Evolutionary conservation across 345 rosid species (phyloP), one percentile per base, ranked within the genome.

Genomic region (Mangifera indica): DNA sequence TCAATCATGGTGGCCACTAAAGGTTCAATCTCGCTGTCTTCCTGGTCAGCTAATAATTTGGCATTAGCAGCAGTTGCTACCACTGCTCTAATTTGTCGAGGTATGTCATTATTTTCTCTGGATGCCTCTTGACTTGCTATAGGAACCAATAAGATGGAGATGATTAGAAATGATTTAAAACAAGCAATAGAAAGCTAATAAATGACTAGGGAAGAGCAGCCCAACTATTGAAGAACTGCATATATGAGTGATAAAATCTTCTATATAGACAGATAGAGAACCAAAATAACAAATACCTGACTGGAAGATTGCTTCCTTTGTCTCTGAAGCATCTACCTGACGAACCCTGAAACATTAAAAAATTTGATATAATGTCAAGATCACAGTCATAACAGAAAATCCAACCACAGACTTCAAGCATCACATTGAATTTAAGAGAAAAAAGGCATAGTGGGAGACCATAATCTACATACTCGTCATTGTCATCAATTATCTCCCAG

Each of bases 11-110:
- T 83, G 20, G 93, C 88, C 65, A 81, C 83, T 75, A 91, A 74
- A 51, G 79, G 83, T 72, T 89, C 90, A 75, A 86, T 88, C 76
- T 92, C 96, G 73, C 79, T 79, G 53, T 87, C 96, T 85, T 95
- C 99, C 76, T 90, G 90, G 72, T 80, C 91, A n/a, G 89, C 99
- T 88, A 92, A 80, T 66, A 85, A 48, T 79, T 91, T 95, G 14
- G 93, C 96, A 61, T 77, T 87, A 78, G 96, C 91, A 72, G 96
- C 93, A 53, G 87, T 86, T 57, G 85, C 96, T 74, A 84, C 84
- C 11, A 93, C 88, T 42, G 89, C 88, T 83, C 93, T 89, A 74
- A 91, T 84, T 65, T 82, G 84, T 76, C 83, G 54, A 62, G 93
- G 94, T 42, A 89, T 74, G n/a, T 80, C 85, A 72, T 76, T 74